These are phyloP conservation scores for Camillea tinctor DNA, from an alignment of 2,329 filamentous ascomycete genomes.

Conservation along the genomic window DNA sequence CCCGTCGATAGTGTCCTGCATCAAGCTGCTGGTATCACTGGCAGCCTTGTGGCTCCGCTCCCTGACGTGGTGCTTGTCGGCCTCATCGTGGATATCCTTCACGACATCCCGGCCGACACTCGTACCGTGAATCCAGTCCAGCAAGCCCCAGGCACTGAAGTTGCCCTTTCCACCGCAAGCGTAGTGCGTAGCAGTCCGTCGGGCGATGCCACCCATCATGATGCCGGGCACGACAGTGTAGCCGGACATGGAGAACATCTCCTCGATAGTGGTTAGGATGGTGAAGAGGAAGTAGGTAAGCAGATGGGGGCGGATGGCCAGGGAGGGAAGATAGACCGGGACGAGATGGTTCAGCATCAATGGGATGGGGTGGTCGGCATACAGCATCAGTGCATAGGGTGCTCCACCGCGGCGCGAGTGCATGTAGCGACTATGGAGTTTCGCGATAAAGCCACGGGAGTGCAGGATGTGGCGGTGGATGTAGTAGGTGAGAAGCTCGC, in stretches of 20 bases:
- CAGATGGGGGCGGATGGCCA: conserved; percentile 66
- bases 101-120: conserved; percentile 51
- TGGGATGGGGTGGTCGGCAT: conserved; percentile 67
- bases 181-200: conserved; percentile 53
- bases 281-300: conserved; percentile 69
- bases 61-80: conserved; percentile 52
- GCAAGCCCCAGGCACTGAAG: conserved; percentile 59
- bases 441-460: conserved; percentile 36
- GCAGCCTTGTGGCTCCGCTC: conserved; percentile 36
- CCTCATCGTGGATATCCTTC: conserved; percentile 54
- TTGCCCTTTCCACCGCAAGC: conserved; percentile 56
- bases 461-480: conserved; percentile 74
- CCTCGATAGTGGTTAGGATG: conserved; percentile 62
- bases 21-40: conserved; percentile 31
- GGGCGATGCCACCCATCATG: conserved; percentile 50
- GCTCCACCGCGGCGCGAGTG: conserved; percentile 54
- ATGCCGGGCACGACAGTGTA: conserved; percentile 60
- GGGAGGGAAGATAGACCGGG: conserved; percentile 64
- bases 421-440: conserved; percentile 43
- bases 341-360: conserved; percentile 63
- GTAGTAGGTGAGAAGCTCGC: conserved; percentile 67
- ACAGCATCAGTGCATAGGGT: conserved; percentile 60
- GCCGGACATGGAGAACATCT: conserved; percentile 65
- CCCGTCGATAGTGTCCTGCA: conserved; percentile 36
- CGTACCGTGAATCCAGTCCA: conserved; percentile 62